Evolutionary conservation across 768 basidiomycete species (phyloP).

Genomic region (Cystofilobasidium ferigula): DNA sequence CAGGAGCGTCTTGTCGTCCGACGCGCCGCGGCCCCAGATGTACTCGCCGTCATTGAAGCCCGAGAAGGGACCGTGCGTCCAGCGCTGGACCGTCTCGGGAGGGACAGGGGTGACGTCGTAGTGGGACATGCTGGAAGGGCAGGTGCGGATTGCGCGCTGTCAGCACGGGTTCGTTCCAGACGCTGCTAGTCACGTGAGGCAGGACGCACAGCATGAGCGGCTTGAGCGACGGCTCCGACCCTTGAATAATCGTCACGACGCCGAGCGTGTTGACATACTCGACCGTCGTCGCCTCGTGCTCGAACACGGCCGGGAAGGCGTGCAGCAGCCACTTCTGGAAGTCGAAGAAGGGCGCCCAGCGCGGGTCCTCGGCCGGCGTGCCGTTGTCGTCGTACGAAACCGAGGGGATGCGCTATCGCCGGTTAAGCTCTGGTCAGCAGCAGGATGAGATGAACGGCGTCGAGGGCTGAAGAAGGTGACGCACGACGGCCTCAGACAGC

Average conservation of each 20-base stretch:
- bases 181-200: not conserved
- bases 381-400: conserved; percentile 36
- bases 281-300: not conserved
- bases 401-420: conserved; percentile 6
- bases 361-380: conserved; percentile 35
- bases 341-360: conserved; percentile 37
- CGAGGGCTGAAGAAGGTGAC: not conserved
- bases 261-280: conserved; percentile 26
- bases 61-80: conserved; percentile 30
- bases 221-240: conserved; percentile 21
- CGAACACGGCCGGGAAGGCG: conserved; percentile 31
- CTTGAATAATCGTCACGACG: conserved; percentile 19
- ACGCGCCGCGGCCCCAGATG: conserved; percentile 35
- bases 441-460: not conserved
- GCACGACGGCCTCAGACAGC: conserved; percentile 19
- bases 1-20: conserved; percentile 36
- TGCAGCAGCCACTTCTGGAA: conserved; percentile 34
- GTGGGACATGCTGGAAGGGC: conserved; percentile 28
- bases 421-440: too few species aligned
- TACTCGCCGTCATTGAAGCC: conserved; percentile 33
- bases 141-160: too few species aligned
- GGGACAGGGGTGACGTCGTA: conserved; percentile 37
- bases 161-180: too few species aligned
- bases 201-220: conserved; percentile 23
- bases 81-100: conserved; percentile 27